Evolutionary conservation across 225 moss, liverwort and hornwort species (phyloP).

Genomic region (Sphagnum tenellum): DNA sequence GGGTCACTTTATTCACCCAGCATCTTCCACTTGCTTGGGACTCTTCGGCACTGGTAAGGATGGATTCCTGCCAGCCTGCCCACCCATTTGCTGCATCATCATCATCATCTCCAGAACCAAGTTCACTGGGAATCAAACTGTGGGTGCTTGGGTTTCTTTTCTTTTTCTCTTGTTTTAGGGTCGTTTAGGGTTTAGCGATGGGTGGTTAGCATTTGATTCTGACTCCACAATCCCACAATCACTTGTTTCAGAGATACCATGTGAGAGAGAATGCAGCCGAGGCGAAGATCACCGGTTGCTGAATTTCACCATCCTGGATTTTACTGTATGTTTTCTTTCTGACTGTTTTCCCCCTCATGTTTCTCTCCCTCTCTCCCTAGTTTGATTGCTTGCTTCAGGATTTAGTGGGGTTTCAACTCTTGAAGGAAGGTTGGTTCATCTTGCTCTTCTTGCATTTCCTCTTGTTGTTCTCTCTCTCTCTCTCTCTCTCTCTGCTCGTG

Average conservation of each 20-base stretch:
- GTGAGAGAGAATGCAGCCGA: constrained; percentile 59
- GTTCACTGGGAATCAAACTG: not conserved
- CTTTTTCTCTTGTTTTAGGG: not conserved
- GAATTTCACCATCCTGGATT: constrained; percentile 47
- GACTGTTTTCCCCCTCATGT: too few species aligned
- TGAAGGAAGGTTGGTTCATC: too few species aligned
- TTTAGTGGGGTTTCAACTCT: too few species aligned
- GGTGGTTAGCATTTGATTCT: too few species aligned
- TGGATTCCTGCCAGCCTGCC: too few species aligned
- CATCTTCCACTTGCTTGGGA: constrained; percentile 41
- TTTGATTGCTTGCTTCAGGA: too few species aligned
- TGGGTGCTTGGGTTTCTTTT: not conserved
- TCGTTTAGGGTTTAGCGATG: not conserved
- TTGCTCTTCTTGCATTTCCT: too few species aligned
- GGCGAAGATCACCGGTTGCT: constrained; percentile 59
- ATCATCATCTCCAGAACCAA: not conserved
- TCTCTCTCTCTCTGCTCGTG: too few species aligned
- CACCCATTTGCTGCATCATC: not conserved
- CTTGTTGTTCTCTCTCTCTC: too few species aligned
- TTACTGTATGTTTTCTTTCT: constrained; percentile 17
- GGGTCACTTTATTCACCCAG: constrained; percentile 45
- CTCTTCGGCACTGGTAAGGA: constrained; percentile 46
- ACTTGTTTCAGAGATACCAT: constrained; percentile 40
- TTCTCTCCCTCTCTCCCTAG: too few species aligned
- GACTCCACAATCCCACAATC: too few species aligned